Percentiles rank a stretch among this genome's conserved stretches.
These are phyloP conservation scores for Sporopachydermia lactativora DNA, from an alignment of 805 yeast species.

Conservation along the genomic window DNA sequence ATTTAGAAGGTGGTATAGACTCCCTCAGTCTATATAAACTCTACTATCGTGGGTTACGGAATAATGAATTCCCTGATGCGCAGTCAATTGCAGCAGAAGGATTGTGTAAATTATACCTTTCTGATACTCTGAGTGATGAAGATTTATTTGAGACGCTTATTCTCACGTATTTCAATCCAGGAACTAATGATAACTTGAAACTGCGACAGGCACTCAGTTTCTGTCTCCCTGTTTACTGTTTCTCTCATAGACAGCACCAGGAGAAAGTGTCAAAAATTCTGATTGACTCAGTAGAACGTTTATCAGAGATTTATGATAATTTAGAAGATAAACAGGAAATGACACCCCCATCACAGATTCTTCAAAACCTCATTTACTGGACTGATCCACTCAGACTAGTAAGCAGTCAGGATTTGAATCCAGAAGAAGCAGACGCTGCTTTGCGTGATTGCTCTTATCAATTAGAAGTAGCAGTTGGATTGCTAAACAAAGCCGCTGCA, in stretches of 20 bases:
- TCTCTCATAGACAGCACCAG: conserved; percentile 63
- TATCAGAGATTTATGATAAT: conserved; percentile 30
- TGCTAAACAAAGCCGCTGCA: conserved; percentile 34
- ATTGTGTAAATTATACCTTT: conserved; percentile 64
- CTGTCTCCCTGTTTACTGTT: conserved; percentile 79
- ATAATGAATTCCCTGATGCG: conserved; percentile 37
- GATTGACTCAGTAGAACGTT: conserved; percentile 42
- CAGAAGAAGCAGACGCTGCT: conserved; percentile 24
- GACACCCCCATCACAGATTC: conserved; percentile 32
- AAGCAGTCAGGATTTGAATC: conserved; percentile 20
- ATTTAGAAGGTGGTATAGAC: conserved; percentile 46
- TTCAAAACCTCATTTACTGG: conserved; percentile 72
- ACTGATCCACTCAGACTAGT: conserved; percentile 65
- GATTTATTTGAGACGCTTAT: conserved; percentile 60
- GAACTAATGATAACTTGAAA: conserved; percentile 44
- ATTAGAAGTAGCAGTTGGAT: conserved; percentile 37
- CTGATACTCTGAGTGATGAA: conserved; percentile 59
- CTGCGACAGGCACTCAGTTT: conserved; percentile 71
- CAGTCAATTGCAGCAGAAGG: conserved; percentile 83
- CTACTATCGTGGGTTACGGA: conserved; percentile 48
- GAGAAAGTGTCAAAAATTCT: conserved; percentile 31
- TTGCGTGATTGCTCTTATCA: conserved; percentile 35
- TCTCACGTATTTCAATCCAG: conserved; percentile 62
- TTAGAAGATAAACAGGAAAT: conserved; percentile 18
- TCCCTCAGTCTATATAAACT: conserved; percentile 52